Evolutionary conservation across 495 filamentous ascomycete species (phyloP).

Genomic region (Lophiostoma macrostomum): DNA sequence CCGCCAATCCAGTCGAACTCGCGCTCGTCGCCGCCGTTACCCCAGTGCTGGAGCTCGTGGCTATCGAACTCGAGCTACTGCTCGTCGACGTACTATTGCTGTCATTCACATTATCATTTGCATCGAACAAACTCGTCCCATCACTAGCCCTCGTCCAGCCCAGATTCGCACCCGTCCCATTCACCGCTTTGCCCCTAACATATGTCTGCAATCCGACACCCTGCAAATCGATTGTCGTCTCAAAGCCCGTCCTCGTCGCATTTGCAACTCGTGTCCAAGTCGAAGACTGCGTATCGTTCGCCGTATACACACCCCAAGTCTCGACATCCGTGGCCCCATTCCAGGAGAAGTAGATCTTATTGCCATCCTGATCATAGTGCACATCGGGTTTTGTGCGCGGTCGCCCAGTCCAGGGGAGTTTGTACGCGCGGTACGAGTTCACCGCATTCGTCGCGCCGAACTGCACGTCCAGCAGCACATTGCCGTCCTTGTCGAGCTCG

Average conservation of each 20-base stretch:
- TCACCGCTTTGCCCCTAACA: constrained; percentile 16
- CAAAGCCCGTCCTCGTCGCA: constrained; percentile 14
- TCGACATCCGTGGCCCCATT: constrained; percentile 16
- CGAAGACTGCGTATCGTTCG: constrained; percentile 3
- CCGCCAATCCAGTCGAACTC: constrained; percentile 7
- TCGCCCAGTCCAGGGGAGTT: constrained; percentile 2
- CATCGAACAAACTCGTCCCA: constrained; percentile 7
- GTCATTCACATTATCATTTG: constrained; percentile 7
- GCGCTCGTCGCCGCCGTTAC: background rate
- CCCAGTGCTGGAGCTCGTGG: background rate
- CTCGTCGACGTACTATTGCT: background rate
- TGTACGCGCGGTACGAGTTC: constrained; percentile 14
- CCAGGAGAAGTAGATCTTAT: constrained; percentile 10
- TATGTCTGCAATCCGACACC: constrained; percentile 7
- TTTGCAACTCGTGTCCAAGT: constrained; percentile 19
- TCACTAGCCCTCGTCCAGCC: constrained; percentile 16
- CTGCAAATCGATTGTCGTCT: constrained; percentile 15
- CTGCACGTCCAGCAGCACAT: constrained; percentile 13
- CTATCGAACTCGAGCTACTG: background rate
- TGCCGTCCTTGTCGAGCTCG: constrained; percentile 6
- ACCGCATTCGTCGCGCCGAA: constrained; percentile 3
- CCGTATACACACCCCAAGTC: constrained; percentile 7
- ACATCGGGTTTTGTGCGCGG: constrained; percentile 5
- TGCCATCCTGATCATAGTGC: constrained; percentile 1
- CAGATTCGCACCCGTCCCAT: constrained; percentile 1